A percentile compares a stretch with the other conserved stretches of the same genome.
Evolutionary conservation across 2,329 filamentous ascomycete genomes (phyloP).

Genomic region (Pleurostoma richardsiae): DNA sequence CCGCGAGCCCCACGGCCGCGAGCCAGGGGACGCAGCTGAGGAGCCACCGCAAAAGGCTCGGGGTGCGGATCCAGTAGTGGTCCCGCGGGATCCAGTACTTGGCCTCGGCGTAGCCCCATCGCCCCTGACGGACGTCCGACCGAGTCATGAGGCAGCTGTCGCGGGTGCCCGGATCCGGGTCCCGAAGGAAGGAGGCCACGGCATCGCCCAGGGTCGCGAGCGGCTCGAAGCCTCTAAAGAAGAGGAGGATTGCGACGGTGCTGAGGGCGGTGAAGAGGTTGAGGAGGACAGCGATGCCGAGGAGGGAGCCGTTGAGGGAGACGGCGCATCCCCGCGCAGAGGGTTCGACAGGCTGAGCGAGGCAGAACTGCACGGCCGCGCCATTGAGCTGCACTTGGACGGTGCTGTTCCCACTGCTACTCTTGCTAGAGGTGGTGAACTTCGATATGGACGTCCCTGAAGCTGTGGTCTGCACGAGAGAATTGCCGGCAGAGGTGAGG

Average conservation of each 20-base stretch:
- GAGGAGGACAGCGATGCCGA: conserved; percentile 35
- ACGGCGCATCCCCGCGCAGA: conserved; percentile 28
- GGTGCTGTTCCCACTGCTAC: not conserved
- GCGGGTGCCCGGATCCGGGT: conserved; percentile 36
- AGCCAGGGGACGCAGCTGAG: conserved; percentile 33
- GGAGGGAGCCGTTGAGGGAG: conserved; percentile 34
- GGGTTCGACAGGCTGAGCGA: conserved; percentile 16
- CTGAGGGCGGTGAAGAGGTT: conserved; percentile 30
- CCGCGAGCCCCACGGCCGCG: conserved; percentile 27
- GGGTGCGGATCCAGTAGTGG: conserved; percentile 40
- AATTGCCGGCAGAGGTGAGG: conserved; percentile 14
- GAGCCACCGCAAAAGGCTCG: conserved; percentile 36
- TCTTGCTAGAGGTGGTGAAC: not conserved
- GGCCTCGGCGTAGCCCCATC: conserved; percentile 36
- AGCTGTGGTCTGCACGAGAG: conserved; percentile 24
- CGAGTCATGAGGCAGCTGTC: conserved; percentile 42
- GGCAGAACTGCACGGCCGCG: conserved; percentile 23
- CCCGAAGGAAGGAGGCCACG: conserved; percentile 41
- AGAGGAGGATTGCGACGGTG: conserved; percentile 21
- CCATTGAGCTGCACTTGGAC: conserved; percentile 13
- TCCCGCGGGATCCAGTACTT: conserved; percentile 34
- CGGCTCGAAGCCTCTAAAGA: conserved; percentile 28
- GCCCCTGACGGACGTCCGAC: conserved; percentile 33
- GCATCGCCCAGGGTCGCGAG: conserved; percentile 47
- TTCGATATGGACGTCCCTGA: conserved; percentile 1